Evolutionary conservation across 1,284 basidiomycete species (phyloP).

Genomic region (Malassezia arunalokei): DNA sequence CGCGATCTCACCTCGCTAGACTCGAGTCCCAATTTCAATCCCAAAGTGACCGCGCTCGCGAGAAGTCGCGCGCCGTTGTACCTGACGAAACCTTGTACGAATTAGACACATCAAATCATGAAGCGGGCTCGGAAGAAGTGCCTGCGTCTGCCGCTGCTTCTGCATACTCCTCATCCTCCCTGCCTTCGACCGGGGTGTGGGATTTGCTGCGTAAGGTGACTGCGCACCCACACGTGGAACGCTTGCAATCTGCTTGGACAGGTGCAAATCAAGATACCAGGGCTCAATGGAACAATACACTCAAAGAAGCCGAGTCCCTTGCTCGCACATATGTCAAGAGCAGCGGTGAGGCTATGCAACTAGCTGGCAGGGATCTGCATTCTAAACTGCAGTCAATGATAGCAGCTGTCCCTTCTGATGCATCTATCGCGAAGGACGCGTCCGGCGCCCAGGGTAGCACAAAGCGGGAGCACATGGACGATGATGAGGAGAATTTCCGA

Average conservation of each 20-base stretch:
- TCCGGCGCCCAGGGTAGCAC: background rate
- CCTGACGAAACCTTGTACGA: slow-evolving; percentile 1
- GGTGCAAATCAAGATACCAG: background rate
- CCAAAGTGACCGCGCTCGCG: slow-evolving; percentile 25
- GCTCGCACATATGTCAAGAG: slow-evolving; percentile 5
- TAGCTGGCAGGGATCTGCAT: slow-evolving; percentile 17
- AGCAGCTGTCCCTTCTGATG: background rate
- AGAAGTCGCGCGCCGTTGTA: slow-evolving; percentile 13
- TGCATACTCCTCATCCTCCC: background rate
- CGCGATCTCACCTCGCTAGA: slow-evolving; percentile 23
- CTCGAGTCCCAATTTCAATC: slow-evolving; percentile 32
- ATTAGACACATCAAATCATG: background rate
- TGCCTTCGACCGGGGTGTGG: background rate
- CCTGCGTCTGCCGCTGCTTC: background rate
- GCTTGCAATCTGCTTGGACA: slow-evolving; percentile 6
- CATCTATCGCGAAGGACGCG: background rate
- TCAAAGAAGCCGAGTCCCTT: slow-evolving; percentile 13
- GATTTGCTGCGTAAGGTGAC: slow-evolving; percentile 5
- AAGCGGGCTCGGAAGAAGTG: background rate
- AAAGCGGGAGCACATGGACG: background rate
- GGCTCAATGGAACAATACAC: background rate
- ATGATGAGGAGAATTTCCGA: slow-evolving; percentile 16
- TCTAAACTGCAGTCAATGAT: slow-evolving; percentile 13
- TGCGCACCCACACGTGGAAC: slow-evolving; percentile 6
- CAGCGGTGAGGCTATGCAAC: slow-evolving; percentile 10